Evolutionary conservation across 768 basidiomycete genomes (phyloP).

Genomic region (Candolleomyces aberdarensis): DNA sequence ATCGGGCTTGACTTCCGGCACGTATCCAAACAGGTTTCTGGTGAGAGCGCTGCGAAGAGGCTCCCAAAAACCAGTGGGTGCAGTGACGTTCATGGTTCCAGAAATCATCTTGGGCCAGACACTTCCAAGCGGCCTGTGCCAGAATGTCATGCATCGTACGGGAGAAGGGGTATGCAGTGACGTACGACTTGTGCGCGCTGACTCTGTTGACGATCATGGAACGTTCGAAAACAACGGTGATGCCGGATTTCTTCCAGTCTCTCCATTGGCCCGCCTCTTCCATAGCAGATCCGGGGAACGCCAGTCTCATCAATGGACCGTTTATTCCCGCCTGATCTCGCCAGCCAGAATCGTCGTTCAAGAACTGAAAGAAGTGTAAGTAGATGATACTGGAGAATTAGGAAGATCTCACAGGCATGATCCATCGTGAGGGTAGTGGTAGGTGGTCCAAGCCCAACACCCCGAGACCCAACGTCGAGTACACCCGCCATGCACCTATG

Average conservation of each 20-base stretch:
- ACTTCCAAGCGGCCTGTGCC: slow-evolving; percentile 21
- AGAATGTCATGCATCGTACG: not conserved
- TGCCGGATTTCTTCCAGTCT: slow-evolving; percentile 44
- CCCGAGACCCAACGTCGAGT: slow-evolving; percentile 24
- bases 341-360: slow-evolving; percentile 37
- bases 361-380: slow-evolving; percentile 3
- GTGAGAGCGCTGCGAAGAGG: slow-evolving; percentile 29
- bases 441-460: slow-evolving; percentile 11
- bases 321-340: slow-evolving; percentile 61
- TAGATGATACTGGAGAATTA: not conserved
- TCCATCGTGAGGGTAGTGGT: slow-evolving; percentile 29
- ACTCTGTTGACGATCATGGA: slow-evolving; percentile 61
- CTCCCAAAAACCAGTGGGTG: slow-evolving; percentile 26
- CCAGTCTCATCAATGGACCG: slow-evolving; percentile 59
- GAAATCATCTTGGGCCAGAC: slow-evolving; percentile 36
- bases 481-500: slow-evolving; percentile 39
- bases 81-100: slow-evolving; percentile 26
- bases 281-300: slow-evolving; percentile 57
- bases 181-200: slow-evolving; percentile 51
- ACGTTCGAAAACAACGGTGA: slow-evolving; percentile 59
- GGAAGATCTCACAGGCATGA: slow-evolving; percentile 17
- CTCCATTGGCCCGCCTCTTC: slow-evolving; percentile 61
- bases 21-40: slow-evolving; percentile 29
- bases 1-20: slow-evolving; percentile 14
- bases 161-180: not conserved